Conservation (phyloP, 176 grass and related monocot genomes). For the Otatea glauca region DNA sequence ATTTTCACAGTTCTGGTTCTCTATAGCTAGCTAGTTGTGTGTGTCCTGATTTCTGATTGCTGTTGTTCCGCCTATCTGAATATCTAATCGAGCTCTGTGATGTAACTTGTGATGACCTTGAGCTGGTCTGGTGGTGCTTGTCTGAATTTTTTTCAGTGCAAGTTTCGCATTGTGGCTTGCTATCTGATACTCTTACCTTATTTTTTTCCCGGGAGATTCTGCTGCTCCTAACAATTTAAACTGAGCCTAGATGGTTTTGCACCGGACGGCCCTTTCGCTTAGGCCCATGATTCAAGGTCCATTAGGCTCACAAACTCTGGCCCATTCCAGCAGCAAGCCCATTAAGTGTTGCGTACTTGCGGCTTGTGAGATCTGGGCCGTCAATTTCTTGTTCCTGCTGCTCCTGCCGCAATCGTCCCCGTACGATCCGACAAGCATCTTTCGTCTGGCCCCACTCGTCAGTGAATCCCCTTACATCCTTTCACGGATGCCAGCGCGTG, state of each 20-base stretch:
- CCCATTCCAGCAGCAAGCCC: no score
- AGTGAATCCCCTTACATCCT: not conserved
- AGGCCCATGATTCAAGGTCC: no score
- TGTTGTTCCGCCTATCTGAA: slow-evolving; percentile 1
- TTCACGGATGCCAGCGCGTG: slow-evolving; percentile 22
- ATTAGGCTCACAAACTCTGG: no score
- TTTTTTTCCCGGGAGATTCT: not conserved
- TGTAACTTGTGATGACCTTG: slow-evolving; percentile 2
- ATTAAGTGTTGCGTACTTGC: no score
- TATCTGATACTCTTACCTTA: not conserved
- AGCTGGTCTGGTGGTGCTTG: not conserved
- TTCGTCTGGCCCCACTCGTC: not conserved
- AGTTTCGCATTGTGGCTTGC: not conserved
- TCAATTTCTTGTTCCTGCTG: not conserved
- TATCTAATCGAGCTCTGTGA: not conserved
- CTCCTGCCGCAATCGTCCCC: not conserved
- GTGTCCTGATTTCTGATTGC: slow-evolving; percentile 2
- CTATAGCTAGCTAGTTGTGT: slow-evolving; percentile 17
- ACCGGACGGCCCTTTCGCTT: no score
- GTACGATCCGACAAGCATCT: not conserved
- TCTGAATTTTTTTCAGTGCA: not conserved
- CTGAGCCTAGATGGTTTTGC: not conserved
- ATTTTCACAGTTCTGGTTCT: not conserved
- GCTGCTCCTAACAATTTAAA: not conserved
- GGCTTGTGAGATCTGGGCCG: not conserved